Evolutionary conservation across 495 filamentous ascomycete species (phyloP), one percentile per base, ranked within the genome.

Genomic region (Hyaloscypha variabilis): DNA sequence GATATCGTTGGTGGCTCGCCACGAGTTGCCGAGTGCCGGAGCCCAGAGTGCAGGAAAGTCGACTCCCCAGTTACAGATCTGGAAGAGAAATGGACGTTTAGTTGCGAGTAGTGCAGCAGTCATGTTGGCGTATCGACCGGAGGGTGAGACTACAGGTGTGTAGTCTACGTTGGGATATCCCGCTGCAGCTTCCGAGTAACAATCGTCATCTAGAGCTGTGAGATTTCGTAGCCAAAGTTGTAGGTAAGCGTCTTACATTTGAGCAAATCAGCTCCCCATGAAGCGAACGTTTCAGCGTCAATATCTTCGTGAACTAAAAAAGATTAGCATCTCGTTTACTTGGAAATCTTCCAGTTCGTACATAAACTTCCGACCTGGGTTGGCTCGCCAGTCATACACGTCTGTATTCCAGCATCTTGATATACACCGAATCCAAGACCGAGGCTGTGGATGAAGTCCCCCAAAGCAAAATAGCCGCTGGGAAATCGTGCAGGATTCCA

Each of bases 361-460:
- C 59, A 62, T 57, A 67, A 49, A 28, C 58, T 62, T 11, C 64
- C 64, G 34, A 42, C 58, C 31, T 67, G 64, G 14, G 46, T 59
- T 8, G 64, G 66, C 26, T 1, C 13, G 14, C 66, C 66, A 28
- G 66, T 68, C 66, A 68, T 68, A 26, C 66, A 64, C 26, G 58
- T 68, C 30, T 68, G 29, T 10, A 75, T 65, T 14, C 84, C 85
- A 3, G 77, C 80, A 46, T 83, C 82, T 17, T 82, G 82, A 64
- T 87, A 87, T 0, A 86, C 76, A 0, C 85, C 85, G 67, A 87
- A 88, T 39, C 81, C 72, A 24, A 87, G 65, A 1, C 78, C 79
- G 2, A 80, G 65, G 8, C 67, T 69, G 68, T 87, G 84, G 30
- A 87, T 69, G 60, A 80, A 84, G 6, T 80, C 65, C 0, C 79